Evolutionary conservation across 2,329 filamentous ascomycete genomes (phyloP).

Genomic region (Penicillium sp.): DNA sequence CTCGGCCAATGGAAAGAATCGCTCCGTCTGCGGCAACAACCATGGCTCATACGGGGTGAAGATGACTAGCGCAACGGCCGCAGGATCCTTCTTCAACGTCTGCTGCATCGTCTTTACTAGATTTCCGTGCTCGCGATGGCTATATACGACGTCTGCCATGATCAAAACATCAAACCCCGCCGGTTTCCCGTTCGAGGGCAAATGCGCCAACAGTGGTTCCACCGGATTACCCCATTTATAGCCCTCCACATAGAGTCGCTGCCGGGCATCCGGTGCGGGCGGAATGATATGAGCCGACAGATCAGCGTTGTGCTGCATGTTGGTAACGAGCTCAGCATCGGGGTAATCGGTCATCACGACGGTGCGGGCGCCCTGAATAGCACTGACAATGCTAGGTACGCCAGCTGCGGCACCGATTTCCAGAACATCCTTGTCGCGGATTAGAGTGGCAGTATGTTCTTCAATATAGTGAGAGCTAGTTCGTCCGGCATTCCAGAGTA

Average conservation of each 20-base stretch:
- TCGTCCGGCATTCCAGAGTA: conserved; percentile 84
- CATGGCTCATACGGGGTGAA: conserved; percentile 93
- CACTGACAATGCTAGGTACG: conserved; percentile 72
- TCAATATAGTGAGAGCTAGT: conserved; percentile 75
- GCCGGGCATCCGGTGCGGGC: conserved; percentile 28
- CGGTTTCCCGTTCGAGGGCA: conserved; percentile 49
- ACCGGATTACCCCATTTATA: conserved; percentile 76
- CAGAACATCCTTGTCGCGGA: conserved; percentile 65
- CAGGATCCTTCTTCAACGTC: conserved; percentile 54
- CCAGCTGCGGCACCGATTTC: conserved; percentile 88
- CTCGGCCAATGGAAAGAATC: conserved; percentile 74
- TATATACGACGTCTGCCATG: conserved; percentile 83
- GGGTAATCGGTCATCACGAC: conserved; percentile 83
- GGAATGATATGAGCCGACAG: conserved; percentile 46
- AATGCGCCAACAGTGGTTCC: conserved; percentile 52
- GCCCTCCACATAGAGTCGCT: conserved; percentile 56
- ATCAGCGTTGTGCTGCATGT: conserved; percentile 68
- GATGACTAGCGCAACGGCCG: conserved; percentile 71
- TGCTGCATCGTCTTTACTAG: conserved; percentile 65
- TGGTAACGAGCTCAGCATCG: conserved; percentile 73
- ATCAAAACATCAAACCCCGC: conserved; percentile 71
- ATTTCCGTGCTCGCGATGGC: conserved; percentile 78
- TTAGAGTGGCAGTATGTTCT: conserved; percentile 52
- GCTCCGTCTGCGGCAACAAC: conserved; percentile 76
- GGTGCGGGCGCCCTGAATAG: conserved; percentile 61